phyloP scores from a whole-genome alignment of 2,329 filamentous ascomycete species.

The Thielaviopsis euricoi region DNA sequence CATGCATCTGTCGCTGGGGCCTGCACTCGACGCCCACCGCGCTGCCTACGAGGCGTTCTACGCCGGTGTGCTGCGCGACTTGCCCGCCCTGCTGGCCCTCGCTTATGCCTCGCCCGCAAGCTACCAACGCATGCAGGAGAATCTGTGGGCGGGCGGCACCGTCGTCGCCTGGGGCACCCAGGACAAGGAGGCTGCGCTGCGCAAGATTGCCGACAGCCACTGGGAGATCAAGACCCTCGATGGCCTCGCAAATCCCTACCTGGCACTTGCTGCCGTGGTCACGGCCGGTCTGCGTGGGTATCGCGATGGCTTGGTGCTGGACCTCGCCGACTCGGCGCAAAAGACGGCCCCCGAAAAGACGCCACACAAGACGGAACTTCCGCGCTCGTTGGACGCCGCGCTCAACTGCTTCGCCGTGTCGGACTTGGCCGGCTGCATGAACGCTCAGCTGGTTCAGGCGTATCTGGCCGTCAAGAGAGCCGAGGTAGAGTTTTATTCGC shows the following conservation, averaged over 20 bases:
- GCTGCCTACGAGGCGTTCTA: conserved; percentile 38
- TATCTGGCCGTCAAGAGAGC: conserved; percentile 43
- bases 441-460: conserved; percentile 32
- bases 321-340: conserved; percentile 32
- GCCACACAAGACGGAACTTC: conserved; percentile 23
- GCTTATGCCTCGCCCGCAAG: conserved; percentile 47
- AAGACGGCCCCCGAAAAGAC: conserved; percentile 27
- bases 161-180: conserved; percentile 71
- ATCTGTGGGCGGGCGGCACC: conserved; percentile 62
- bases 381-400: conserved; percentile 36
- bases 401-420: conserved; percentile 34
- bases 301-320: conserved; percentile 19
- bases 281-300: conserved; percentile 17
- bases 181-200: conserved; percentile 60
- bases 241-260: conserved; percentile 62
- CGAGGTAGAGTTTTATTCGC: conserved; percentile 34
- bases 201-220: conserved; percentile 47
- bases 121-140: conserved; percentile 51
- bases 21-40: not conserved
- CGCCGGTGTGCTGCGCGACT: conserved; percentile 49
- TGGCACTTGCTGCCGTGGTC: conserved; percentile 29
- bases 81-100: conserved; percentile 52
- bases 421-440: conserved; percentile 29
- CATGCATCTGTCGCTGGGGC: conserved; percentile 50
- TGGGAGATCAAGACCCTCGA: conserved; percentile 73